Conservation (phyloP, 1,284 basidiomycete species). For the Melampsora abietis-canadensis region DNA sequence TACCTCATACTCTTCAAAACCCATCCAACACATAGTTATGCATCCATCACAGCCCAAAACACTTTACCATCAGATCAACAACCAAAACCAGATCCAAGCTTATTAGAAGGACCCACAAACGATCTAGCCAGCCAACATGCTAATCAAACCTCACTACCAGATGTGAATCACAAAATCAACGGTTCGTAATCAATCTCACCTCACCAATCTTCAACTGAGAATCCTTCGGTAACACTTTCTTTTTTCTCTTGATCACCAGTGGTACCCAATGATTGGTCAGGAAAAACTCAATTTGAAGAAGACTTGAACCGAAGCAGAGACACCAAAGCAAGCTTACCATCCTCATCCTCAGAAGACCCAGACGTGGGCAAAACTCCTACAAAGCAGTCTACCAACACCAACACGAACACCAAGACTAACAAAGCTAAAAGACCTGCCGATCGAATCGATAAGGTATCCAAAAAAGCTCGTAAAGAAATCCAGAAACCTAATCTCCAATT, state of each 20-base stretch:
- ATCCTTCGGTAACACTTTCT: too few relatives aligned
- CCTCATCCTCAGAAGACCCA: not conserved
- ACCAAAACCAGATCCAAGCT: constrained; percentile 63
- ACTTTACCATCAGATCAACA: constrained; percentile 57
- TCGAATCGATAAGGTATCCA: not conserved
- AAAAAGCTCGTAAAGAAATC: constrained; percentile 1
- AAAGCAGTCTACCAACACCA: not conserved
- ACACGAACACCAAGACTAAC: too few relatives aligned
- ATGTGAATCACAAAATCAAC: not conserved
- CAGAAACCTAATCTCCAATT: not conserved
- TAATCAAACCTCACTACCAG: not conserved
- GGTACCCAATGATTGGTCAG: constrained; percentile 1
- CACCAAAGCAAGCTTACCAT: too few relatives aligned
- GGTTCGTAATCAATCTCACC: too few relatives aligned
- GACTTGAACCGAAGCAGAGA: not conserved
- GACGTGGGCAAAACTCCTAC: not conserved
- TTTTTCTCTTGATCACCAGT: not conserved
- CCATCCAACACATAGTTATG: constrained; percentile 56
- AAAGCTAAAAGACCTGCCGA: not conserved
- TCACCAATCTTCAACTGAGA: too few relatives aligned
- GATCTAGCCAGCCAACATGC: not conserved
- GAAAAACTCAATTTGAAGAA: constrained; percentile 11
- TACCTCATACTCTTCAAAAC: too few relatives aligned
- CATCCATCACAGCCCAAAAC: constrained; percentile 63
- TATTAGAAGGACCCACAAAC: constrained; percentile 59